These are phyloP conservation scores for Inonotus hispidus DNA, from an alignment of 1,284 basidiomycete genomes.

Conservation along the genomic window DNA sequence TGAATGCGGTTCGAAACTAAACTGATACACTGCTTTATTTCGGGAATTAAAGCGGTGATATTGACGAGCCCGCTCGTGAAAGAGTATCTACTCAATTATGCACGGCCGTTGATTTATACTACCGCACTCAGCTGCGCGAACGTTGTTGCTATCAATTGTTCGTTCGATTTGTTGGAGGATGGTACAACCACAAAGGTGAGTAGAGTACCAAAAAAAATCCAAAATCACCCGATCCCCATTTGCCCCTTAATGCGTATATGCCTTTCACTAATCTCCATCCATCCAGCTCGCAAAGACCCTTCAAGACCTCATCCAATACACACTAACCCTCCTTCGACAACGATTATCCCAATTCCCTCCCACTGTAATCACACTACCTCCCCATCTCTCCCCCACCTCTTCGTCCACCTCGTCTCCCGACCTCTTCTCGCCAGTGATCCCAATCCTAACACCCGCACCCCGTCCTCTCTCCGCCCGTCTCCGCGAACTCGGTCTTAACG, in stretches of 20 bases:
- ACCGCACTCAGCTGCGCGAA: slow-evolving; percentile 75
- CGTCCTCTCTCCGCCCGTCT: slow-evolving; percentile 67
- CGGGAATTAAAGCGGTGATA: slow-evolving; percentile 58
- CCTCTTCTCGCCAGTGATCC: slow-evolving; percentile 64
- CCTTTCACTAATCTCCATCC: not conserved
- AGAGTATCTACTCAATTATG: slow-evolving; percentile 90
- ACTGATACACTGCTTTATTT: too few species aligned
- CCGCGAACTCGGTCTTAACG: slow-evolving; percentile 54
- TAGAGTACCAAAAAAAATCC: not conserved
- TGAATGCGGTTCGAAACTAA: too few species aligned
- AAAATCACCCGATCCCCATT: slow-evolving; percentile 14
- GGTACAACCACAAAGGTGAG: slow-evolving; percentile 55
- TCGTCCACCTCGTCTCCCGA: slow-evolving; percentile 4
- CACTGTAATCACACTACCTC: slow-evolving; percentile 39
- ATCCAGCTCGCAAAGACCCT: slow-evolving; percentile 39
- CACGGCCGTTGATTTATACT: slow-evolving; percentile 86
- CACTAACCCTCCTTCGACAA: slow-evolving; percentile 32
- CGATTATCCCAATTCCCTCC: slow-evolving; percentile 35
- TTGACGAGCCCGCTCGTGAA: slow-evolving; percentile 68
- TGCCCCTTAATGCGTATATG: slow-evolving; percentile 18
- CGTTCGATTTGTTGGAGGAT: slow-evolving; percentile 73
- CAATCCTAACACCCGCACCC: slow-evolving; percentile 73
- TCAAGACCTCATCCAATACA: slow-evolving; percentile 34
- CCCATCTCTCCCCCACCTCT: slow-evolving; percentile 27
- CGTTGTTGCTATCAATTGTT: slow-evolving; percentile 68